A percentile compares a stretch with the other conserved stretches of the same genome.
Evolutionary conservation across 805 yeast species (phyloP).

Genomic region (Hanseniaspora nectarophila): DNA sequence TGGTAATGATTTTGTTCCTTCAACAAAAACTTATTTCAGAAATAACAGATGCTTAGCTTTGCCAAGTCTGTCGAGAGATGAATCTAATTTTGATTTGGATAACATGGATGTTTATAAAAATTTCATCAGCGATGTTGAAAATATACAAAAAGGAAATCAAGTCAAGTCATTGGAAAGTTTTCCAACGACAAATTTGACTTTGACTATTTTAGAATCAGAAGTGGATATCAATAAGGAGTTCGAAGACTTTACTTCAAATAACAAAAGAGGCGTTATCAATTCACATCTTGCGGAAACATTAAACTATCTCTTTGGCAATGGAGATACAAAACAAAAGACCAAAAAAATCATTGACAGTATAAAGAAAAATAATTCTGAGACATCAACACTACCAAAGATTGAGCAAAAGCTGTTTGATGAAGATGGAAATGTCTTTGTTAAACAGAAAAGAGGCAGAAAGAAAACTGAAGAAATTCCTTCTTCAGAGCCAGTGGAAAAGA

Average conservation of each 20-base stretch:
- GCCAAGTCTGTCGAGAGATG: background rate
- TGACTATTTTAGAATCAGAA: background rate
- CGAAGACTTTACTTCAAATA: background rate
- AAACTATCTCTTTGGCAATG: conserved; percentile 11
- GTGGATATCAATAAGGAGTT: background rate
- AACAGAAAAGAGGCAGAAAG: conserved; percentile 7
- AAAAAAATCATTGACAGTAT: conserved; percentile 11
- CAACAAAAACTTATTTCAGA: background rate
- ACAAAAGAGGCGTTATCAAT: background rate
- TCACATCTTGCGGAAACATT: conserved; percentile 4
- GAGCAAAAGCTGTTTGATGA: background rate
- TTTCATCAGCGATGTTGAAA: background rate
- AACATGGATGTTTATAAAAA: background rate
- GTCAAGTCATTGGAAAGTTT: background rate
- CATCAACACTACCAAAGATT: background rate
- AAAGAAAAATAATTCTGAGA: background rate
- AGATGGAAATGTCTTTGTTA: background rate
- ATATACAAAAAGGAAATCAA: background rate
- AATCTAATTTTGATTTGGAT: background rate
- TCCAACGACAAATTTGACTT: conserved; percentile 3
- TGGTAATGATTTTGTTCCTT: background rate
- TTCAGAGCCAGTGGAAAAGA: background rate
- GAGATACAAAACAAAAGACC: conserved; percentile 8
- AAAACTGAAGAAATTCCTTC: background rate
- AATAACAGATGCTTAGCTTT: background rate